These are phyloP conservation scores for Phytopythium delawarense DNA, from an alignment of 352 stramenopile species.

Conservation along the genomic window DNA sequence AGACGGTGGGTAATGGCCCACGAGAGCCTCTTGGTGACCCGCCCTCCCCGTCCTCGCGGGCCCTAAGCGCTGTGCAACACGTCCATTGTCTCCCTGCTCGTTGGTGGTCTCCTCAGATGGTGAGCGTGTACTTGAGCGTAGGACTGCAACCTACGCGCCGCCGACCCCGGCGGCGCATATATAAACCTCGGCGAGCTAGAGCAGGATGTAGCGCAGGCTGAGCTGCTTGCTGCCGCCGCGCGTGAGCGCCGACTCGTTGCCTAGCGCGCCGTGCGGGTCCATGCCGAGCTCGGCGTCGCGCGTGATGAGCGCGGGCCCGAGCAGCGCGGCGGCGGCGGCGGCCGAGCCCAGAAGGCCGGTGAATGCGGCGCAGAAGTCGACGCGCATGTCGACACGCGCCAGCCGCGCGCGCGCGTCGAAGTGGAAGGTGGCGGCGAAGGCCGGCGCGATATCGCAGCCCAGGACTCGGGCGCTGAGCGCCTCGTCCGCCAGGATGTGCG, in stretches of 20 bases:
- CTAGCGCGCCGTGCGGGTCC: constrained; percentile 39
- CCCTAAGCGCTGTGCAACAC: not conserved
- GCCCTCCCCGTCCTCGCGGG: too few species aligned
- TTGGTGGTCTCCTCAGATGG: not conserved
- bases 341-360: constrained; percentile 33
- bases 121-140: not conserved
- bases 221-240: constrained; percentile 52
- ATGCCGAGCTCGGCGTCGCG: constrained; percentile 50
- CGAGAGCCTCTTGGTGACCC: too few species aligned
- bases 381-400: constrained; percentile 44
- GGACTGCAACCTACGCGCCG: not conserved
- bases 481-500: constrained; percentile 54
- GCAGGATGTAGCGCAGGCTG: constrained; percentile 67
- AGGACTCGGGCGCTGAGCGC: constrained; percentile 44
- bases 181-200: constrained; percentile 20
- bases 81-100: not conserved
- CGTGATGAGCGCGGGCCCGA: constrained; percentile 50
- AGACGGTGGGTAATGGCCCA: too few species aligned
- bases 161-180: not conserved
- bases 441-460: constrained; percentile 53
- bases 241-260: constrained; percentile 21
- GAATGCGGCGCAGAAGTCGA: constrained; percentile 61
- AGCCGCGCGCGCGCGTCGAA: constrained; percentile 51
- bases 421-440: constrained; percentile 43
- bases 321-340: constrained; percentile 25